A percentile compares a stretch with the other conserved stretches of the same genome.
phyloP scores from a whole-genome alignment of 768 basidiomycete genomes.

The Boletus huronensis region DNA sequence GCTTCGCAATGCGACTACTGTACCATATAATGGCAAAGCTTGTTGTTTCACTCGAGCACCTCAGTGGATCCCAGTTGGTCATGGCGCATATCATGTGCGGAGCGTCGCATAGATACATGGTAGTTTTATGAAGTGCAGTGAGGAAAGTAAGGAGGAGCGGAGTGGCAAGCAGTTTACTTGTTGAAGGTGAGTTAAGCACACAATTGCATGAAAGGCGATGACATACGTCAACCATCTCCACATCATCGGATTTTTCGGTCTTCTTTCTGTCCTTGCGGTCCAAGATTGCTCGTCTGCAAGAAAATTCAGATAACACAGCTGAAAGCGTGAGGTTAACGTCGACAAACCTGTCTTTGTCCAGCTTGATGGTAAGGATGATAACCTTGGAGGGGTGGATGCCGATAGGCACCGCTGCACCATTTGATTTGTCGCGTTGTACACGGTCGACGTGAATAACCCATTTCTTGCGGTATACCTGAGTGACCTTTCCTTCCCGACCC shows the following conservation, averaged over 20 bases:
- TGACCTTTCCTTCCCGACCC: constrained; percentile 97
- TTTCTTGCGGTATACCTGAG: constrained; percentile 97
- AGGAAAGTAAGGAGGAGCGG: constrained; percentile 8
- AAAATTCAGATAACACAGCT: constrained; percentile 5
- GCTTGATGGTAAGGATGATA: constrained; percentile 88
- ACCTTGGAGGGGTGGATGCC: constrained; percentile 97
- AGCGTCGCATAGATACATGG: constrained; percentile 63
- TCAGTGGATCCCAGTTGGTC: constrained; percentile 20
- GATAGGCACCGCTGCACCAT: constrained; percentile 90
- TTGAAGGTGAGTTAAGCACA: constrained; percentile 9
- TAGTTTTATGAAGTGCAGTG: constrained; percentile 43
- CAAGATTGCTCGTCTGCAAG: constrained; percentile 70
- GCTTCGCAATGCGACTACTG: constrained; percentile 5
- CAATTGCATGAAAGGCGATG: constrained; percentile 7
- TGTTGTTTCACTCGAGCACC: constrained; percentile 8
- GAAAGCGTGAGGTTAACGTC: neutral
- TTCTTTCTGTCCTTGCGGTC: constrained; percentile 85
- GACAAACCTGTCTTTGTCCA: constrained; percentile 81
- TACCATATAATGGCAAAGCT: constrained; percentile 9
- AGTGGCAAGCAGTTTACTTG: constrained; percentile 22
- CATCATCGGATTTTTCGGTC: constrained; percentile 51
- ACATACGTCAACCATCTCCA: constrained; percentile 81
- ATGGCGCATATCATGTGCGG: constrained; percentile 56
- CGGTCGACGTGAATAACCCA: constrained; percentile 99
- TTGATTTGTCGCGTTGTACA: constrained; percentile 95